Conservation (phyloP, 306 rosid genomes). For the Cicer cuneatum region DNA sequence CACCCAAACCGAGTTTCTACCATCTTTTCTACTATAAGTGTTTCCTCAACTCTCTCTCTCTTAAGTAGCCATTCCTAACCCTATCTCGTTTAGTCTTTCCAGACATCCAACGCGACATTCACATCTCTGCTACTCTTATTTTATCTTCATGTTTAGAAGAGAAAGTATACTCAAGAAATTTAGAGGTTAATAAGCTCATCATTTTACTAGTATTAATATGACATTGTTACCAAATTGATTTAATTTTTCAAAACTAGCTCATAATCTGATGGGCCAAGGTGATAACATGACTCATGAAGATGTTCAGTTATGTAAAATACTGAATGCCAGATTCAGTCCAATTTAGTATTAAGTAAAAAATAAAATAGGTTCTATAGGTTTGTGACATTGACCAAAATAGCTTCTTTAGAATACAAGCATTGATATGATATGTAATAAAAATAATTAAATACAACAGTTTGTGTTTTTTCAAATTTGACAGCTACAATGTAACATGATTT, state of each 20-base stretch:
- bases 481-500: neutral
- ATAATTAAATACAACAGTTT: neutral
- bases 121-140: no score
- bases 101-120: no score
- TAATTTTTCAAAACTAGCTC: neutral
- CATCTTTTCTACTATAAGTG: no score
- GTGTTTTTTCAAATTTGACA: neutral
- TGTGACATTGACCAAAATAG: neutral
- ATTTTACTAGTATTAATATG: neutral
- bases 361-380: neutral
- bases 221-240: neutral
- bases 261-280: conserved; percentile 29
- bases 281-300: conserved; percentile 33
- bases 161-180: neutral
- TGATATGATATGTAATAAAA: neutral
- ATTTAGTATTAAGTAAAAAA: neutral
- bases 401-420: neutral
- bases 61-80: no score
- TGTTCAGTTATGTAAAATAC: conserved; percentile 14
- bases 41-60: no score
- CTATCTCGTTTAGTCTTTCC: no score
- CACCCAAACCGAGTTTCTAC: no score
- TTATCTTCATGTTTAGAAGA: neutral
- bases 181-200: neutral
- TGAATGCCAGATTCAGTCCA: neutral